Percentiles rank a stretch among this genome's conserved stretches.
These are phyloP conservation scores for Noccaea bulbosa DNA, from an alignment of 345 rosid genomes.

Conservation along the genomic window DNA sequence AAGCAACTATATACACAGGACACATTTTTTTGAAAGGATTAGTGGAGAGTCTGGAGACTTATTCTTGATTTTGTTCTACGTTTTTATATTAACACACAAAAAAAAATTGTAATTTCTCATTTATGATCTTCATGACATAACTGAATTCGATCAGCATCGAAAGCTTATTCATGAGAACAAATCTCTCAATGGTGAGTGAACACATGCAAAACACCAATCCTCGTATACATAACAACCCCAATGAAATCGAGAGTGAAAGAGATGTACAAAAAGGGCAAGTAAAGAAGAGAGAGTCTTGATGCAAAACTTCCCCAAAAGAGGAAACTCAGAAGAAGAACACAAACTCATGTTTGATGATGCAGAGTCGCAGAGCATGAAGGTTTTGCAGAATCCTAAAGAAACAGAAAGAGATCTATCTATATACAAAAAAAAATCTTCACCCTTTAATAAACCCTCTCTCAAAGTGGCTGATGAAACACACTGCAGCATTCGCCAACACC, in stretches of 20 bases:
- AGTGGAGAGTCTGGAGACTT: background rate
- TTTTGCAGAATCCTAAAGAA: conserved; percentile 31
- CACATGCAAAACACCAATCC: conserved; percentile 29
- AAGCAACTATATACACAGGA: conserved; percentile 16
- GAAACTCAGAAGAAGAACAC: conserved; percentile 39
- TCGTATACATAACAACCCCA: conserved; percentile 24
- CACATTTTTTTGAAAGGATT: conserved; percentile 1
- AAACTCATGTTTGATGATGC: conserved; percentile 31
- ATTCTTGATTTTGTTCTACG: background rate
- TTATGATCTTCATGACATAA: background rate
- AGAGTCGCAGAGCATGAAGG: conserved; percentile 31
- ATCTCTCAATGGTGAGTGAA: conserved; percentile 11
- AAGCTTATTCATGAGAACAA: conserved; percentile 22
- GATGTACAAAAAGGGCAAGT: conserved; percentile 27
- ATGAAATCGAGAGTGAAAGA: conserved; percentile 9
- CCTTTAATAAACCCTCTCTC: conserved; percentile 31
- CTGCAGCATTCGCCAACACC: conserved; percentile 35
- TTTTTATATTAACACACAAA: too few species aligned
- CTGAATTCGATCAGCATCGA: background rate
- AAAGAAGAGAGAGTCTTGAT: conserved; percentile 26
- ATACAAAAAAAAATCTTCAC: conserved; percentile 35
- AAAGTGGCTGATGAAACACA: conserved; percentile 21
- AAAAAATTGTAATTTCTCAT: background rate
- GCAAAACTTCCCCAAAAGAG: conserved; percentile 47
- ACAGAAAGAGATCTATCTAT: conserved; percentile 38